Conservation (phyloP, 208 protist species). For the Angomonas ambiguus region DNA sequence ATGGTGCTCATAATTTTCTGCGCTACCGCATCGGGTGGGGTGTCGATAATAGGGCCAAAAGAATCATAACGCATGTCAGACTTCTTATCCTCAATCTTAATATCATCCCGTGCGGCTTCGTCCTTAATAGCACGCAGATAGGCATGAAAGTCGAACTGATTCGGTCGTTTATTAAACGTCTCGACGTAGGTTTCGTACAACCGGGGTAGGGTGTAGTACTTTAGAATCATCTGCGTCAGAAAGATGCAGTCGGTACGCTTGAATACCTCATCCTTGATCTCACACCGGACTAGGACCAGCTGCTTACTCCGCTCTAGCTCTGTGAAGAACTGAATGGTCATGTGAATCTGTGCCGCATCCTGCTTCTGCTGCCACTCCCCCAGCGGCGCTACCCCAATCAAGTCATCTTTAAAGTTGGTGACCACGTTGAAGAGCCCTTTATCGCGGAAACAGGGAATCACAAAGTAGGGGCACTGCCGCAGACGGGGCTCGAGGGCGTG, state of each 20-base stretch:
- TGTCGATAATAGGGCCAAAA: conserved; percentile 84
- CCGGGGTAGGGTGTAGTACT: conserved; percentile 85
- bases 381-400: conserved; percentile 81
- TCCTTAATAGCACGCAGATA: conserved; percentile 90
- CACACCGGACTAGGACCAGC: conserved; percentile 86
- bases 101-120: conserved; percentile 79
- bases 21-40: conserved; percentile 67
- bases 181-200: conserved; percentile 88
- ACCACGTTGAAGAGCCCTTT: conserved; percentile 92
- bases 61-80: conserved; percentile 47
- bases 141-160: conserved; percentile 85
- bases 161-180: conserved; percentile 84
- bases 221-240: conserved; percentile 86
- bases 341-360: conserved; percentile 78
- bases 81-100: conserved; percentile 88
- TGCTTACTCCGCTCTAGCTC: conserved; percentile 80
- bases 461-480: conserved; percentile 82
- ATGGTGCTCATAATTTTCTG: conserved; percentile 60
- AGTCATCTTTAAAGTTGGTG: conserved; percentile 86
- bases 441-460: conserved; percentile 87
- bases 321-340: conserved; percentile 93
- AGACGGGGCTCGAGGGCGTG: conserved; percentile 79
- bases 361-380: conserved; percentile 89
- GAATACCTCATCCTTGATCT: conserved; percentile 91
- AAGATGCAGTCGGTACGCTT: conserved; percentile 86